Percentiles rank a stretch among this genome's conserved stretches.
These are phyloP conservation scores for Beauveria pseudobassiana DNA, from an alignment of 2,329 filamentous ascomycete species.

Conservation along the genomic window DNA sequence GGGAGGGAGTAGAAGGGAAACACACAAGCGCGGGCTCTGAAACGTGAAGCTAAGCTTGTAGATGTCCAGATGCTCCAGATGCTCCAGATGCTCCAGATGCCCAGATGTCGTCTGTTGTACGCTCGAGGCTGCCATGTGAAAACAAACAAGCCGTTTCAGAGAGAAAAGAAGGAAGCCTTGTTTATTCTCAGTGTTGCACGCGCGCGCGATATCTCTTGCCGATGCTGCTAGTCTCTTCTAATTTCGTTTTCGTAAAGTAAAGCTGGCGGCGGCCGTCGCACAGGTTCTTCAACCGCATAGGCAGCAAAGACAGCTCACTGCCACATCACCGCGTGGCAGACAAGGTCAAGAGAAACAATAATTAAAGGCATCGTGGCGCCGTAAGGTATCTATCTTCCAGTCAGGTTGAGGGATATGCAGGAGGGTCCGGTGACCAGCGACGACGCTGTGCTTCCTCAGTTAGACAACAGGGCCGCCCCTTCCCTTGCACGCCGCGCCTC, in stretches of 20 bases:
- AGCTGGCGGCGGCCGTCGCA: background rate
- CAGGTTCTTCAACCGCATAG: conserved; percentile 1
- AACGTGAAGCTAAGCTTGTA: background rate
- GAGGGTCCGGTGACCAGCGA: conserved; percentile 10
- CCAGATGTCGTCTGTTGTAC: background rate
- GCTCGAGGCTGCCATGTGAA: background rate
- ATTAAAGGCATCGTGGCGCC: background rate
- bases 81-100: background rate
- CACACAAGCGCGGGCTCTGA: conserved; percentile 5
- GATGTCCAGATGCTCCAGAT: background rate
- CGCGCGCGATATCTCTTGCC: background rate
- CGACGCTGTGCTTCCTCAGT: conserved; percentile 1
- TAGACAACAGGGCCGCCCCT: background rate
- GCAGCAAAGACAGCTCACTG: conserved; percentile 1
- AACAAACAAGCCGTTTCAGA: background rate
- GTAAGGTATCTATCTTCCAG: background rate
- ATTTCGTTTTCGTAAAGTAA: background rate
- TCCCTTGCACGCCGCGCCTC: background rate
- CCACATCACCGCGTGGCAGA: background rate
- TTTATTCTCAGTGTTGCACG: background rate
- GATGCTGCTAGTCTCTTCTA: background rate
- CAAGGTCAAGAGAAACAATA: background rate
- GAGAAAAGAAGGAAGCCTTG: background rate
- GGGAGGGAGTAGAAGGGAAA: background rate
- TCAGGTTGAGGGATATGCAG: conserved; percentile 6